phyloP scores from a whole-genome alignment of 129 eudicot genomes.

The Arctium minus region DNA sequence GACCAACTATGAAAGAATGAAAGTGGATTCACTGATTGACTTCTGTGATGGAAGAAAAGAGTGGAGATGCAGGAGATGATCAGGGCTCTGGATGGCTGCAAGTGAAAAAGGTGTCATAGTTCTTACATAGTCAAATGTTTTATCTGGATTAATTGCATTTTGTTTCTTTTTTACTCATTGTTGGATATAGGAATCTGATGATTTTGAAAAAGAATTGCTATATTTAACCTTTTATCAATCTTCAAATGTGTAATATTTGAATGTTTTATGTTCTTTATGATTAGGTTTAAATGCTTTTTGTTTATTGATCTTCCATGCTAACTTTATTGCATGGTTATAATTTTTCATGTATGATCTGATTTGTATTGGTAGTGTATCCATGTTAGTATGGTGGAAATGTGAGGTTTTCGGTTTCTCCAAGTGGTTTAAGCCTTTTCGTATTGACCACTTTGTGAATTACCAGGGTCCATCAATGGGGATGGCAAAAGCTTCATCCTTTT shows the following conservation, averaged over 20 bases:
- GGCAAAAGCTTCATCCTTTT: no score
- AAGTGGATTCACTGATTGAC: slow-evolving; percentile 15
- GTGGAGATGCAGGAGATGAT: slow-evolving; percentile 68
- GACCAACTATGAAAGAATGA: slow-evolving; percentile 18
- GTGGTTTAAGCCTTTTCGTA: neutral
- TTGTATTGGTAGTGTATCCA: neutral
- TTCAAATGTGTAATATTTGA: neutral
- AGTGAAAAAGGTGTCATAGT: slow-evolving; percentile 74
- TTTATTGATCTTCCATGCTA: slow-evolving; percentile 5
- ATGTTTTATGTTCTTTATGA: slow-evolving; percentile 14
- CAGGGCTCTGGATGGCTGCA: slow-evolving; percentile 96
- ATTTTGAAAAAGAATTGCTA: neutral
- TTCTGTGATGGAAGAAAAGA: slow-evolving; percentile 48
- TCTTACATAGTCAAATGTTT: neutral
- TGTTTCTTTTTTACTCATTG: neutral
- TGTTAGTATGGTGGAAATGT: neutral
- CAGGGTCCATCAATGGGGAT: no score
- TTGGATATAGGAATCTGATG: neutral
- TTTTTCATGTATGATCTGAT: neutral
- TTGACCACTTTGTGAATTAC: neutral
- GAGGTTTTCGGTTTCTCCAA: slow-evolving; percentile 2
- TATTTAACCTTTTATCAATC: neutral
- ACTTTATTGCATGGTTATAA: slow-evolving; percentile 2
- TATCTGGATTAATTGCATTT: neutral
- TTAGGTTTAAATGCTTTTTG: neutral